Conservation (phyloP, 225 moss, liverwort and hornwort species). For the Bryum argenteum region DNA sequence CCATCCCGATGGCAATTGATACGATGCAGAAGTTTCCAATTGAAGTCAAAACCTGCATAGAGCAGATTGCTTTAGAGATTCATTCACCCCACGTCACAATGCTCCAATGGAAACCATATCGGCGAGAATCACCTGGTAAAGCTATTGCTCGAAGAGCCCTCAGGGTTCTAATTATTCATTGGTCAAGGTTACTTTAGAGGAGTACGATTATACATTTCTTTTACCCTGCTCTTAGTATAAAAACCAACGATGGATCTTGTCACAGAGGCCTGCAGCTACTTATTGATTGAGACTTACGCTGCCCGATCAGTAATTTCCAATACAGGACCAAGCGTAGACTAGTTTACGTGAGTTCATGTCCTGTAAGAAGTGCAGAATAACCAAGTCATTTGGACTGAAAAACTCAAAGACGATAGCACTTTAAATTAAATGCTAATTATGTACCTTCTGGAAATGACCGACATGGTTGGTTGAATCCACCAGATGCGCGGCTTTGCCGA, state of each 20-base stretch:
- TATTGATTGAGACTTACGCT: background rate
- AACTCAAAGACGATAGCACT: background rate
- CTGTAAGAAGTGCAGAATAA: background rate
- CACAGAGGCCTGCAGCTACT: background rate
- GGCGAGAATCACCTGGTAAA: background rate
- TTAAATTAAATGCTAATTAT: background rate
- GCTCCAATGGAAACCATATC: background rate
- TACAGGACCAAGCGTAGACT: background rate
- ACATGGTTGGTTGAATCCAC: conserved; percentile 72
- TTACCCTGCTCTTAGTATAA: background rate
- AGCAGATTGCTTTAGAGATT: background rate
- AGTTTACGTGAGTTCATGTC: background rate
- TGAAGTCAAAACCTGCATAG: conserved; percentile 46
- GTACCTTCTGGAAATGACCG: conserved; percentile 67
- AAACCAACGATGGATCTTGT: background rate
- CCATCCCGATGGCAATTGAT: conserved; percentile 66
- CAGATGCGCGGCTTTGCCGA: conserved; percentile 70
- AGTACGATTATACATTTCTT: background rate
- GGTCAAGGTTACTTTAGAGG: background rate
- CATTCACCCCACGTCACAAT: background rate
- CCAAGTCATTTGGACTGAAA: conserved; percentile 2
- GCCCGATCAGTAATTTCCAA: background rate
- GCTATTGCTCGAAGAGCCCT: background rate
- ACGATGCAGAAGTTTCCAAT: conserved; percentile 76
- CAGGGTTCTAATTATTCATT: background rate